Conservation (phyloP, 371 early-diverging fungal species). For the Rhizomucor miehei region DNA sequence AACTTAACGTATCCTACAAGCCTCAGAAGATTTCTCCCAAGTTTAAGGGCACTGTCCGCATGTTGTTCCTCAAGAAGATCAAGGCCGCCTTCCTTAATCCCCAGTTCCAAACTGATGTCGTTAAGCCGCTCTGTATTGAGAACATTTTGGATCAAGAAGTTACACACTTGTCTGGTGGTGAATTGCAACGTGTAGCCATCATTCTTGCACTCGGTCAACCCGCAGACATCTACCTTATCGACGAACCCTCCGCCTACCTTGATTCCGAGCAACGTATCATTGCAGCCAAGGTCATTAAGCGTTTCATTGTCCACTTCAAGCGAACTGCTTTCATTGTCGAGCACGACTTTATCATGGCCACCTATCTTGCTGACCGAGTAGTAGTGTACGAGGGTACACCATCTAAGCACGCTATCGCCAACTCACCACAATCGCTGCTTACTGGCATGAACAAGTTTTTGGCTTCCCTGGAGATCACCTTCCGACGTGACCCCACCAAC, state of each 20-base stretch:
- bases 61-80: slow-evolving; percentile 95
- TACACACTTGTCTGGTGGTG: slow-evolving; percentile 97
- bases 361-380: slow-evolving; percentile 99
- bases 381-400: slow-evolving; percentile 98
- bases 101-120: slow-evolving; percentile 97
- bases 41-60: slow-evolving; percentile 94
- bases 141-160: slow-evolving; percentile 94
- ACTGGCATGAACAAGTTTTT: slow-evolving; percentile 99
- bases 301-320: slow-evolving; percentile 97
- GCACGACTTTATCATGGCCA: slow-evolving; percentile 99
- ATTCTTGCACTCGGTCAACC: slow-evolving; percentile 93
- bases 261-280: slow-evolving; percentile 99
- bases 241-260: slow-evolving; percentile 99
- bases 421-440: slow-evolving; percentile 86
- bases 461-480: slow-evolving; percentile 94
- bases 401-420: slow-evolving; percentile 85
- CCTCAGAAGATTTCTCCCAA: slow-evolving; percentile 99
- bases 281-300: slow-evolving; percentile 99
- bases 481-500: slow-evolving; percentile 99
- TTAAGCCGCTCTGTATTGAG: slow-evolving; percentile 96
- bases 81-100: slow-evolving; percentile 90
- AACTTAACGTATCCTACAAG: slow-evolving; percentile 94
- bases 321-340: slow-evolving; percentile 99
- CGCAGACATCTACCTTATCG: slow-evolving; percentile 99
- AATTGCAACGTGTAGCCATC: slow-evolving; percentile 99